Evolutionary conservation across 2,329 filamentous ascomycete genomes (phyloP), one percentile per base, ranked within the genome.

Genomic region (Paracamarosporium sp.): DNA sequence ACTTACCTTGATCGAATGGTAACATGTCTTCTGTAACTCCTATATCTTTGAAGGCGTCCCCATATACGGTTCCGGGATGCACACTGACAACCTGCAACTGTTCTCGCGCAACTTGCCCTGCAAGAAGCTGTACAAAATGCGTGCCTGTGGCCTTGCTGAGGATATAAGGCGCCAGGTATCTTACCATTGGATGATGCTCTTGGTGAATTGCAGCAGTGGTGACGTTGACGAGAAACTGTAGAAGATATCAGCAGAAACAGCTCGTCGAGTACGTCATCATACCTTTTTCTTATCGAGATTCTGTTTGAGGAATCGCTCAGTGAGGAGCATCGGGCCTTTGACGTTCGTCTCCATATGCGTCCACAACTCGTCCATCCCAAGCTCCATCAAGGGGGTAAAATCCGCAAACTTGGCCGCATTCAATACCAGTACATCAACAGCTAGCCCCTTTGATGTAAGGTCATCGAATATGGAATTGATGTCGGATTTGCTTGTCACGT

Each of bases 171-270:
- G 51, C 45, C n/a, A 35, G 38, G 7, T 31, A 9, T 3, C 9
- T 27, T 5, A 55, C 47, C 4, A 52, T 5, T 6, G 60, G 53
- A 36, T 57, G 40, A 20, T 36, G 15, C 8, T 31, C 31, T 2
- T n/a, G 22, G 30, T 62, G 56, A 17, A 61, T 54, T 4, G 52
- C 47, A 1, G 20, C 54, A 9, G 52, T 62, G 13, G 56, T 35
- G 9, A 59, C 46, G n/a, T 61, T 61, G 38, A 57, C 33, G 28
- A 59, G 48, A 24, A 31, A 61, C 59, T 61, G 31, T 46, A 5
- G 3, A 1, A 17, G 7, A n/a, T 6, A 25, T 45, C n/a, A 38
- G 27, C n/a, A 9, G 7, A 4, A 12, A 5, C 13, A 20, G n/a
- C 17, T 15, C 7, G 5, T 13, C 13, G 1, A 45, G 11, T 22